A percentile compares a stretch with the other conserved stretches of the same genome.
Evolutionary conservation across 2,329 filamentous ascomycete species (phyloP).

Genomic region (Metarhizium robertsii): DNA sequence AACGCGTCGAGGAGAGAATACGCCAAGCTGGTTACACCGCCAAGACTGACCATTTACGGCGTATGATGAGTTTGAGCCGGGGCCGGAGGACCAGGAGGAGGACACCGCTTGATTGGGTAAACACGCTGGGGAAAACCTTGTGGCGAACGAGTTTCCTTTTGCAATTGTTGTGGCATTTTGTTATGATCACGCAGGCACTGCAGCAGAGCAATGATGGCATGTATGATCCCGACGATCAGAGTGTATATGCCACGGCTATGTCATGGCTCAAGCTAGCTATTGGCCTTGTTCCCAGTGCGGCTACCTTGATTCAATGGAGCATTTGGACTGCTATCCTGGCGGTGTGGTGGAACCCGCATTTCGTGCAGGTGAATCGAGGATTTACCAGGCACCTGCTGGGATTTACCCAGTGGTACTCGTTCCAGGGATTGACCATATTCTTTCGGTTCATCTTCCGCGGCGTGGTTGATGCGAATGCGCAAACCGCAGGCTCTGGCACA

Average conservation of each 20-base stretch:
- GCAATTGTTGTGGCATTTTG: constrained; percentile 43
- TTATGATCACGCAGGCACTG: constrained; percentile 16
- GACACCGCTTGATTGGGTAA: constrained; percentile 33
- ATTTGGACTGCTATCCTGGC: constrained; percentile 40
- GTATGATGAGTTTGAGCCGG: constrained; percentile 61
- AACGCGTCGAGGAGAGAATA: constrained; percentile 61
- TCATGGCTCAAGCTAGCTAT: constrained; percentile 10
- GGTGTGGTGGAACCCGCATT: constrained; percentile 61
- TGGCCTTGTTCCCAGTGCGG: constrained; percentile 28
- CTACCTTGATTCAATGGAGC: constrained; percentile 35
- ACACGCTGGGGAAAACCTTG: constrained; percentile 31
- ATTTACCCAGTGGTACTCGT: constrained; percentile 54
- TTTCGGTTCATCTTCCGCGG: constrained; percentile 42
- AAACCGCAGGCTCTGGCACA: constrained; percentile 26
- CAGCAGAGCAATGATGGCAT: constrained; percentile 19
- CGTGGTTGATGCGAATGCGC: constrained; percentile 29
- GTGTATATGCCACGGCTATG: constrained; percentile 8
- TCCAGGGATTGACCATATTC: constrained; percentile 50
- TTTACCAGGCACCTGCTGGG: constrained; percentile 51
- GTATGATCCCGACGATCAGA: constrained; percentile 23
- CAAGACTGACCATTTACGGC: constrained; percentile 69
- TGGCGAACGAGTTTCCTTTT: constrained; percentile 39
- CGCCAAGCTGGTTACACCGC: constrained; percentile 68
- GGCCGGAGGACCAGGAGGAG: constrained; percentile 21
- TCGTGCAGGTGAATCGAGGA: constrained; percentile 50